phyloP scores from a whole-genome alignment of 2,329 filamentous ascomycete genomes.

The Tolypocladium cylindrosporum region DNA sequence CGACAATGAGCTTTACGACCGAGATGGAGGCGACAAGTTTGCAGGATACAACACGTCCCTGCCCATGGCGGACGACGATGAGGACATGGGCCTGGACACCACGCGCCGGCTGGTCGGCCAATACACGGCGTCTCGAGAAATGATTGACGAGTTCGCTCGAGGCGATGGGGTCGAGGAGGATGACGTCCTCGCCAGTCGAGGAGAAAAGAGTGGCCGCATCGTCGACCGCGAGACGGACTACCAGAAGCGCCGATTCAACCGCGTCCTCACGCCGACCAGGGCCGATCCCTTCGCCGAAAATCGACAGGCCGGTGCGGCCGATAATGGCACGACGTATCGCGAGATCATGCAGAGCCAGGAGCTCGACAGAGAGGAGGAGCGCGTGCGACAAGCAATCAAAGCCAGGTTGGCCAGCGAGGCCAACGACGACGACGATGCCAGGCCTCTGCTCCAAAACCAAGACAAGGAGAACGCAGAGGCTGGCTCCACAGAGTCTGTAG shows the following conservation, averaged over 20 bases:
- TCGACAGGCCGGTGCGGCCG: conserved; percentile 53
- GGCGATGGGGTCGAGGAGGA: conserved; percentile 84
- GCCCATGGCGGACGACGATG: conserved; percentile 66
- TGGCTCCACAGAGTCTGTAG: conserved; percentile 53
- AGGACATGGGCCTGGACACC: conserved; percentile 67
- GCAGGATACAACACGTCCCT: conserved; percentile 88
- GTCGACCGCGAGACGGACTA: conserved; percentile 92
- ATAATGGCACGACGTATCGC: conserved; percentile 72
- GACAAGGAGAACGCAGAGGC: conserved; percentile 67
- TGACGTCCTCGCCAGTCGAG: conserved; percentile 71
- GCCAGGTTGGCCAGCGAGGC: conserved; percentile 57
- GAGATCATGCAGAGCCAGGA: conserved; percentile 88
- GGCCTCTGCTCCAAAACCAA: conserved; percentile 63
- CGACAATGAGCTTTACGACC: conserved; percentile 81
- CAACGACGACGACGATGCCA: conserved; percentile 50
- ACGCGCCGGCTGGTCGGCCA: conserved; percentile 79
- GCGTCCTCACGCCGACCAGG: conserved; percentile 74
- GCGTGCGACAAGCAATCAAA: conserved; percentile 70
- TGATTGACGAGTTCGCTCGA: conserved; percentile 88
- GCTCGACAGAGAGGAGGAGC: conserved; percentile 85
- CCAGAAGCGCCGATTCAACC: conserved; percentile 89
- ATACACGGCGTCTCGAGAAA: conserved; percentile 84
- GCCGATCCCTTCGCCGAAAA: conserved; percentile 79
- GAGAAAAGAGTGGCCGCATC: conserved; percentile 85
- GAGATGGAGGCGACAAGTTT: conserved; percentile 68